Evolutionary conservation across 345 rosid species (phyloP).

Genomic region (Eucalyptus melliodora): DNA sequence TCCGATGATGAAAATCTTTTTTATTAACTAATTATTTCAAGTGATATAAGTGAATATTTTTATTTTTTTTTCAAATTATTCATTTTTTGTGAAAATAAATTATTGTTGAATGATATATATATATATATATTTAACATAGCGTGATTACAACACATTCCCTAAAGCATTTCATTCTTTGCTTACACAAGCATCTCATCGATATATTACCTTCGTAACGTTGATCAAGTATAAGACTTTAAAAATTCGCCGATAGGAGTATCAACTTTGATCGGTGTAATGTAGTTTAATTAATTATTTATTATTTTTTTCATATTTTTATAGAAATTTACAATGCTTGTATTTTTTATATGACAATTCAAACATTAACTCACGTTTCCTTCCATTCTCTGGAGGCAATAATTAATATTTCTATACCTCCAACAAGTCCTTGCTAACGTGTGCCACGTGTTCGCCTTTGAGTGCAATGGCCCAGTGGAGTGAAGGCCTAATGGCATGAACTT

Average conservation of each 20-base stretch:
- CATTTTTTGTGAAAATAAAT: too few species aligned
- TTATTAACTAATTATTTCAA: too few species aligned
- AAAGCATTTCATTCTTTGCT: rapidly evolving
- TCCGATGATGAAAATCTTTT: too few species aligned
- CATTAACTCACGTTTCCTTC: neutral
- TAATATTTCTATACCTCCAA: neutral
- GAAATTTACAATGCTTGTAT: neutral
- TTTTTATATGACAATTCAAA: too few species aligned
- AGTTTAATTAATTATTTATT: neutral
- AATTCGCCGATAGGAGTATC: neutral
- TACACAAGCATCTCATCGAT: too few species aligned
- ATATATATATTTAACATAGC: too few species aligned
- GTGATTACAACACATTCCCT: too few species aligned
- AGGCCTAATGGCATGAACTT: neutral
- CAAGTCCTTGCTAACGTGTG: neutral
- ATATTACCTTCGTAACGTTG: neutral
- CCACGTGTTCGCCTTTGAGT: neutral
- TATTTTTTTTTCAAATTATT: too few species aligned
- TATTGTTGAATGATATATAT: too few species aligned
- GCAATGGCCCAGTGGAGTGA: neutral
- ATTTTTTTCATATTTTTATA: too few species aligned
- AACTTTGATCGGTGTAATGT: rapidly evolving
- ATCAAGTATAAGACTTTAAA: neutral
- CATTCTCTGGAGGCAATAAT: neutral
- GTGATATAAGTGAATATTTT: too few species aligned